Base-by-base conservation (phyloP, 2,329 filamentous ascomycete species). In the Epichloe typhina region DNA sequence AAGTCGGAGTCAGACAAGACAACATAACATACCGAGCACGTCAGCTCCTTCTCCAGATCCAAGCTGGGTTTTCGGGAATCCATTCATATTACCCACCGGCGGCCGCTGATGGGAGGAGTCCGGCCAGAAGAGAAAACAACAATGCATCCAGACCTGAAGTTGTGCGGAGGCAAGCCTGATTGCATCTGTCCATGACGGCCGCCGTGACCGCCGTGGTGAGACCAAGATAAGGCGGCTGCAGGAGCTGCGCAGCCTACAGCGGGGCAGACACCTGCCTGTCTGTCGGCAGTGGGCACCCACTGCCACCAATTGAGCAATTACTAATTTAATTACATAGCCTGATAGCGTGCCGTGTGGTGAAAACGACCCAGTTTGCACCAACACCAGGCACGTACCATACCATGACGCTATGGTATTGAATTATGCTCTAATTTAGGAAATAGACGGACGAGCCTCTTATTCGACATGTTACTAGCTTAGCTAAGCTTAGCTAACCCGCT, bases 41-140 rank as follows among this genome's bases (percentile, higher is more conserved):
- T 90, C 70, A 97, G 74, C 77, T 98, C 93, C 68, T 84, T 91
- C 72, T 96, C 93, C 59, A 96, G 75, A 67, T 94, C 88, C 61
- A 82, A 66, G 53, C 69, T 72, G 55, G 71, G 67, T 59, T 70
- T 73, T 62, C 72, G 67, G 56, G 72, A 65, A 60, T 74, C 74
- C 75, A 79, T 79, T 62, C 67, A 69, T 66, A 59, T 57, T 58
- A 62, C 23, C 33, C 23, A 13, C 3, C 46, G 40, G 33, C 36
- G 47, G 23, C 15, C 42, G 21, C 31, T 43, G 46, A 46, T 15
- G 33, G n/a, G 19, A 38, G 46, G 13, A 5, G 19, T 19, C 12
- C 23, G 12, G 6, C 21, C n/a, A 31, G 26, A 7, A 26, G 17
- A 38, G 21, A 31, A 37, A 5, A 23, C 7, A 23, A 12, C 17